Conservation (phyloP, 805 yeast genomes). For the Hanseniaspora singularis region DNA sequence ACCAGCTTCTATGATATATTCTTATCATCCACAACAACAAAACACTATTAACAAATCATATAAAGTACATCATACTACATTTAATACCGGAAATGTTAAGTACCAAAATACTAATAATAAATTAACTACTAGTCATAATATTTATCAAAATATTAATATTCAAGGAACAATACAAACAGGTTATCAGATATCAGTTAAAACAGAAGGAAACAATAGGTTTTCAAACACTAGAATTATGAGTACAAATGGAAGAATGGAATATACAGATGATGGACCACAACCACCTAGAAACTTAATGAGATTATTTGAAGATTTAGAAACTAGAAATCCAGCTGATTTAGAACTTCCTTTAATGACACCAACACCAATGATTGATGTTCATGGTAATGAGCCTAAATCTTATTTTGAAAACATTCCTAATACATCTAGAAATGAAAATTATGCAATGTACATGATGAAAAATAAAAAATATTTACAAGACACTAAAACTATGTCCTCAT, state of each 20-base stretch:
- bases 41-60: conserved; percentile 26
- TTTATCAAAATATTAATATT: conserved; percentile 1
- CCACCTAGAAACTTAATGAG: conserved; percentile 65
- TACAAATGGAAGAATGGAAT: conserved; percentile 28
- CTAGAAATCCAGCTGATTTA: conserved; percentile 3
- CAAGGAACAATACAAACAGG: conserved; percentile 20
- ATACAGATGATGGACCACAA: conserved; percentile 21
- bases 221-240: conserved; percentile 23
- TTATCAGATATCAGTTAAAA: conserved; percentile 1
- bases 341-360: conserved; percentile 11
- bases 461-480: conserved; percentile 13
- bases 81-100: not conserved
- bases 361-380: conserved; percentile 12
- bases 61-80: not conserved
- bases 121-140: conserved; percentile 22
- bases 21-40: conserved; percentile 22
- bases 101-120: conserved; percentile 6
- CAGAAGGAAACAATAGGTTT: conserved; percentile 16
- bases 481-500: not conserved
- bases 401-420: conserved; percentile 11
- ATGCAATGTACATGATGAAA: conserved; percentile 13
- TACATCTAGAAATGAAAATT: conserved; percentile 1
- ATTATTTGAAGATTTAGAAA: conserved; percentile 39
- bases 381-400: conserved; percentile 12
- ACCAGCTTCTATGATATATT: conserved; percentile 22